Conservation (phyloP, 2,329 filamentous ascomycete species). For the Penicillium sp. region DNA sequence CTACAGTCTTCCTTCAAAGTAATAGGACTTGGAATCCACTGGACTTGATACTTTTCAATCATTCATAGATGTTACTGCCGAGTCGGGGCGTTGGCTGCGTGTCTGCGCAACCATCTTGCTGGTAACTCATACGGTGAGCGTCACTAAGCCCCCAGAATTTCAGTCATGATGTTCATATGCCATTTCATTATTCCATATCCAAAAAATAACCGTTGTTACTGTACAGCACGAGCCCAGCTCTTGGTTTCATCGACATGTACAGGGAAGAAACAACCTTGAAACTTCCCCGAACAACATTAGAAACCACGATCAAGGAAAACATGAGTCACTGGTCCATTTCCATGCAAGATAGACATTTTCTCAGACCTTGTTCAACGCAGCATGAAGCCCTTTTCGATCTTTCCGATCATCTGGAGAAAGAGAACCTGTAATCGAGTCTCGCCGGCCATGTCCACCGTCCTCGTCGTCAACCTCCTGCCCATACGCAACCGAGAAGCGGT, state of each 20-base stretch:
- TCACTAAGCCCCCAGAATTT: no score
- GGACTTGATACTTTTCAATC: no score
- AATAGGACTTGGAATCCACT: background rate
- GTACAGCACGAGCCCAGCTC: constrained; percentile 2
- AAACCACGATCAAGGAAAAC: no score
- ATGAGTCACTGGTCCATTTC: no score
- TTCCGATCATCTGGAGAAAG: constrained; percentile 14
- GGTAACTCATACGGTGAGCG: no score
- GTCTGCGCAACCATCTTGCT: no score
- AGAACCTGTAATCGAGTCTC: constrained; percentile 10
- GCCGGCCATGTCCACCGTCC: constrained; percentile 19
- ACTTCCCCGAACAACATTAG: no score
- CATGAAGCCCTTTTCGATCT: constrained; percentile 19
- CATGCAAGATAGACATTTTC: constrained; percentile 1
- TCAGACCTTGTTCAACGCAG: constrained; percentile 12
- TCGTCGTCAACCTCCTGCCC: constrained; percentile 27
- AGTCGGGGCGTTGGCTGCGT: no score
- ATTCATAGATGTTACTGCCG: no score
- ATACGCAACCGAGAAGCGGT: constrained; percentile 28
- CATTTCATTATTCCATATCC: no score
- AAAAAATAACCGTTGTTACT: no score
- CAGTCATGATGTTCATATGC: no score
- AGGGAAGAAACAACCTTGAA: background rate
- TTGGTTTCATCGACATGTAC: background rate
- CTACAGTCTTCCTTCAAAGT: background rate